Base-by-base conservation (phyloP, 768 basidiomycete species). In the Baorangia bicolor region DNA sequence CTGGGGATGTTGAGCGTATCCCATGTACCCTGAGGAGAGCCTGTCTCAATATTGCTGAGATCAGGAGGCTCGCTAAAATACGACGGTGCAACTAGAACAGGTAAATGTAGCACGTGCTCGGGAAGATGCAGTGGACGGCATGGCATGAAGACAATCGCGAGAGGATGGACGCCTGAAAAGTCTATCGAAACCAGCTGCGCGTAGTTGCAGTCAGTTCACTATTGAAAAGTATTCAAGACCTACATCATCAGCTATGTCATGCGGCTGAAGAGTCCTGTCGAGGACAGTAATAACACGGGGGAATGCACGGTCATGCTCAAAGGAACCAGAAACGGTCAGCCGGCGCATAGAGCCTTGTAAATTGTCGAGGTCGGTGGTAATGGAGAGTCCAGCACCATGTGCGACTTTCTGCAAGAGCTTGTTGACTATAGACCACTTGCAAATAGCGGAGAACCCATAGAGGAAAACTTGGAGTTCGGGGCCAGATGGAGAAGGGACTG, bases 81-180 rank as follows among this genome's bases (percentile, higher is more conserved):
- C 3, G 62, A 46, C 20, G 67, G 52, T 20, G 69, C 62, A 40
- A 71, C 65, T 47, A 83, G 59, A 42, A 90, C 78, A 3, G 89
- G 88, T 48, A 91, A 78, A 70, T 85, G 87, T 18, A 75, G 59
- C 21, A 78, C 73, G 59, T 80, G 79, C 39, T 71, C 67, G 23
- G 74, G 73, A 1, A 74, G 64, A 43, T 51, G 57, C 11, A 70
- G 66, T 54, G 77, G 69, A 21, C 72, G 62, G 56, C 77, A 77
- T 47, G 89, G 89, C 43, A 89, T 70, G 70, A 83, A 88, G 53
- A 90, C 74, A 56, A 91, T 75, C 23, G 86, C 89, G 59, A 91
- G 73, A 31, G 88, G 88, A 51, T 79, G 85, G 63, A 74, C 71
- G 49, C 71, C 72, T 55, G 69, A 63, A 64, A 63, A 59, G 49